Evolutionary conservation across 192 early-diverging fungal species (phyloP), one percentile per base, ranked within the genome.

Genomic region (Fimicolochytrium jonesii): DNA sequence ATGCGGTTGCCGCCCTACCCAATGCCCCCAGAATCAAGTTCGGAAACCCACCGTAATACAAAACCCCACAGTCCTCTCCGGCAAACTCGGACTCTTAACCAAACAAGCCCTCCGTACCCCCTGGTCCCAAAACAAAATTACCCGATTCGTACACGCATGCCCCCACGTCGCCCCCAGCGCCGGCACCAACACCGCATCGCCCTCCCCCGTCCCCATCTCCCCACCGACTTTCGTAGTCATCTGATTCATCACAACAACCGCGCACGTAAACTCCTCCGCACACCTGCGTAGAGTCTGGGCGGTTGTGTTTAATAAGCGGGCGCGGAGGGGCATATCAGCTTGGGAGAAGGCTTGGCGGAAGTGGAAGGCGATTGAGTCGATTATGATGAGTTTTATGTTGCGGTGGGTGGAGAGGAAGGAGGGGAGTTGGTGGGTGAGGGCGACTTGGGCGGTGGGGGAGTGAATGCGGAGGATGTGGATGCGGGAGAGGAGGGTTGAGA

Each of bases 301-400:
- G 31, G 69, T 68, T 4, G 56, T 56, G 10, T 55, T 56, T 23
- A 78, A 50, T 17, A 74, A 22, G 6, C 73, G 66, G 7, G 72
- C 60, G 1, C 77, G 69, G 22, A 66, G 22, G 0, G 51, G 66
- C 72, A 74, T 68, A 35, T 75, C 73, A 17, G 37, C 37, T n/a
- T n/a, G n/a, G n/a, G n/a, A n/a, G 36, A 75, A 72, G 6, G 47
- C 59, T 51, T 75, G 69, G 3, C 77, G 61, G 43, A 79, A 79
- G 52, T 79, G 77, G 47, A 79, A 76, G 3, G 77, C 77, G 36
- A 75, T 64, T 25, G 62, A 67, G 59, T 79, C 77, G 4, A 79
- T 43, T 15, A 79, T 61, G 18, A 79, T 61, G 47, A 79, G 56
- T 41, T 68, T 72, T 30, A 79, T 55, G 70, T 76, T 28, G 17